Evolutionary conservation across 371 early-diverging fungal genomes (phyloP), one percentile per base, ranked within the genome.

Genomic region (Capillidium rhysosporum): DNA sequence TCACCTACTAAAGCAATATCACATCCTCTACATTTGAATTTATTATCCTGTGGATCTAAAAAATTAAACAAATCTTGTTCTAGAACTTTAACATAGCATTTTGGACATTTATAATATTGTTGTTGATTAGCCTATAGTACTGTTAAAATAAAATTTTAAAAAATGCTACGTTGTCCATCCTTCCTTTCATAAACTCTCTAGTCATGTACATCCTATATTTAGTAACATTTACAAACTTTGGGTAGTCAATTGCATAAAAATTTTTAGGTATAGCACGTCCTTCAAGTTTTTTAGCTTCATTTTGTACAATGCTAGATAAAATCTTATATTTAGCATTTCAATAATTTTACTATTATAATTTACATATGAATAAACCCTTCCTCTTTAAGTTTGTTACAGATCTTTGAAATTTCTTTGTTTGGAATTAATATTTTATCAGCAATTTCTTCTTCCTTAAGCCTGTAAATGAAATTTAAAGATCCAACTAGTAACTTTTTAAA

Each of bases 201-300:
- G 92, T 86, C 62, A 78, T 76, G 69, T 79, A 82, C 68, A 93
- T 88, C 60, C 82, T 79, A 79, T 79, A 91, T 61, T 91, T 92
- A 38, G 89, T 82, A 16, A 88, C 89, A 57, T 92, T 87, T 0
- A 93, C 84, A 67, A 93, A 89, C 44, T 80, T 77, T 64, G 83
- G 83, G 66, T 90, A 92, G 64, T 93, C 93, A 10, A 93, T 71
- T 57, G 84, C 86, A 61, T 86, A 90, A 59, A 83, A 88, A 30
- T 80, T 75, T 61, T 76, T 77, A 12, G 79, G 76, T 16, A 80
- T 69, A 9, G 76, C 59, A 20, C 79, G 59, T 49, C 73, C 74
- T 56, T 79, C 81, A 25, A 72, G 71, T 56, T 72, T 82, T 62
- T 75, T 63, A 28, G 77, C 68, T 59, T 82, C 83, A 56, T 69